Conservation (phyloP, 345 rosid genomes). For the Pugionium cornutum region DNA sequence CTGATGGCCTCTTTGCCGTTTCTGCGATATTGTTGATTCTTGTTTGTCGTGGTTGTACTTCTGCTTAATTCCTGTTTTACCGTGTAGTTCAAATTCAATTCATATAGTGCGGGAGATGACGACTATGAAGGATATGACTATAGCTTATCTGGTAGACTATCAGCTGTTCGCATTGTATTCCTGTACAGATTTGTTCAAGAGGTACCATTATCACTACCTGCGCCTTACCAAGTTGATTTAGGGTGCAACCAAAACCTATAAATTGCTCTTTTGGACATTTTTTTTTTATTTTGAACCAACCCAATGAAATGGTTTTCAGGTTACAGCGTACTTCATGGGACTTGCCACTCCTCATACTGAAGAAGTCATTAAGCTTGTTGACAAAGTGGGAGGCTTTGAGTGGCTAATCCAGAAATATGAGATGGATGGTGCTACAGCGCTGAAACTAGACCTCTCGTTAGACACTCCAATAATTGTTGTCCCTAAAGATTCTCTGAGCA, state of each 20-base stretch:
- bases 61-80: slow-evolving; percentile 35
- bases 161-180: slow-evolving; percentile 92
- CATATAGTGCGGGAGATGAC: slow-evolving; percentile 89
- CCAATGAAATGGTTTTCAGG: slow-evolving; percentile 50
- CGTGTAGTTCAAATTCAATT: slow-evolving; percentile 82
- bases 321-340: slow-evolving; percentile 89
- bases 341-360: slow-evolving; percentile 92
- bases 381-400: slow-evolving; percentile 98
- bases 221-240: slow-evolving; percentile 19
- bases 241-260: slow-evolving; percentile 7
- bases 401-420: slow-evolving; percentile 95
- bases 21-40: slow-evolving; percentile 22
- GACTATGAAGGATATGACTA: slow-evolving; percentile 97
- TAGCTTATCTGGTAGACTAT: slow-evolving; percentile 83
- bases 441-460: slow-evolving; percentile 91
- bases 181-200: slow-evolving; percentile 95
- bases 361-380: slow-evolving; percentile 94
- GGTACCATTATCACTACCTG: slow-evolving; percentile 50
- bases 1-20: slow-evolving; percentile 10
- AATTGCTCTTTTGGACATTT: slow-evolving; percentile 16
- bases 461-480: slow-evolving; percentile 91
- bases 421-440: slow-evolving; percentile 91
- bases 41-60: slow-evolving; percentile 25
- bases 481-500: slow-evolving; percentile 82
- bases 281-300: slow-evolving; percentile 23